Conservation (phyloP, 2,329 filamentous ascomycete genomes). For the Hypoxylon sp. region DNA sequence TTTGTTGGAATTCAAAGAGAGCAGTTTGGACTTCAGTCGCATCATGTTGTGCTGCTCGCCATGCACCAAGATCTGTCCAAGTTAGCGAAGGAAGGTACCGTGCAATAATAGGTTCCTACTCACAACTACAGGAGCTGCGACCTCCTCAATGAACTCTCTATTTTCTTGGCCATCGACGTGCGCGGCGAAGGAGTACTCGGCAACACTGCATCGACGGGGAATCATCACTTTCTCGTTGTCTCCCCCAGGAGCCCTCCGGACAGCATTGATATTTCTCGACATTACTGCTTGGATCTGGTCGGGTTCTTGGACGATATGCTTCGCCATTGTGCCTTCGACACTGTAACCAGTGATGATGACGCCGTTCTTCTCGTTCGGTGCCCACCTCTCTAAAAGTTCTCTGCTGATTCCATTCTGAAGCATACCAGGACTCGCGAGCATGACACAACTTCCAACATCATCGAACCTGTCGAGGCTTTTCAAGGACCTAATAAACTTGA, state of each 20-base stretch:
- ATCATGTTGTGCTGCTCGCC: conserved; percentile 99
- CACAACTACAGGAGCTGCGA: conserved; percentile 91
- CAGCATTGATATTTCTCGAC: conserved; percentile 77
- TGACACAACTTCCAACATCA: conserved; percentile 94
- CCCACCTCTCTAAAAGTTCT: conserved; percentile 94
- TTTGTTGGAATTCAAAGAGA: conserved; percentile 90
- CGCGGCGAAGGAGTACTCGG: conserved; percentile 95
- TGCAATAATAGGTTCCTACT: conserved; percentile 57
- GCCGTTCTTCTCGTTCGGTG: conserved; percentile 96
- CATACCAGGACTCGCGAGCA: conserved; percentile 98
- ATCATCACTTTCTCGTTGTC: conserved; percentile 93
- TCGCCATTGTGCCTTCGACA: conserved; percentile 98
- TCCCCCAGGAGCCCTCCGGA: conserved; percentile 73
- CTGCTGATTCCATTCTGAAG: conserved; percentile 95
- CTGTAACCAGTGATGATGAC: conserved; percentile 99
- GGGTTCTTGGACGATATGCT: conserved; percentile 93
- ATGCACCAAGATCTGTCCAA: conserved; percentile 86
- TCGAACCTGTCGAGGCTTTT: conserved; percentile 97
- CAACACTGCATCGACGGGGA: conserved; percentile 89
- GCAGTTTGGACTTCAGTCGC: conserved; percentile 91
- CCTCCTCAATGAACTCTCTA: conserved; percentile 95
- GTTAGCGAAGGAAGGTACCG: conserved; percentile 32
- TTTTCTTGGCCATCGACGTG: conserved; percentile 98
- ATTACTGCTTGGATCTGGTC: conserved; percentile 96
- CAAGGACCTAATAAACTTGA: conserved; percentile 91